A percentile compares a stretch with the other conserved stretches of the same genome.
Conservation (phyloP, 1,139 yeast species). For the Protomyces inouyei region DNA sequence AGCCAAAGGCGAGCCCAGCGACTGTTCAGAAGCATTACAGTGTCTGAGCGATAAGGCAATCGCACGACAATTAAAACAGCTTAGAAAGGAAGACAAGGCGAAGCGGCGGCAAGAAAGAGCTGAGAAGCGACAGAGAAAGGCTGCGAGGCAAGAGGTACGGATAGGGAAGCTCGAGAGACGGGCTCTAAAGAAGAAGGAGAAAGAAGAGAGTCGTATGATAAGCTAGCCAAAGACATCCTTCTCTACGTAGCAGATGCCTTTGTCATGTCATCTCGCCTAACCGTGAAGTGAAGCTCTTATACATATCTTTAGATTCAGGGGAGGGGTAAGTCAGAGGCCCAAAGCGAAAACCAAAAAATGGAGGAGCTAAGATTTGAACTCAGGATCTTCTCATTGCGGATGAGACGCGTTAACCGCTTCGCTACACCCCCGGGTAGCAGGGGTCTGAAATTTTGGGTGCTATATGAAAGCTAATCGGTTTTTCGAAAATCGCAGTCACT, state of each 20-base stretch:
- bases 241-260: no score
- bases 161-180: neutral
- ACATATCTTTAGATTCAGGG: no score
- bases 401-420: conserved; percentile 3
- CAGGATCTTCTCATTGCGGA: conserved; percentile 3
- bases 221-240: no score
- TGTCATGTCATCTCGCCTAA: no score
- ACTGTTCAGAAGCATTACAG: neutral
- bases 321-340: no score
- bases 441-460: no score
- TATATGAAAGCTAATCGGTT: no score
- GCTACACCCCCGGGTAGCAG: neutral
- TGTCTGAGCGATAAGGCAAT: neutral
- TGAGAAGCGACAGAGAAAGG: neutral
- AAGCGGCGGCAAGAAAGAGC: neutral
- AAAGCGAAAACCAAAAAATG: neutral
- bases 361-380: conserved; percentile 2
- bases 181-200: neutral
- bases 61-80: neutral
- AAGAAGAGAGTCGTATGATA: no score
- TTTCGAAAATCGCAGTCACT: no score
- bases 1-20: neutral
- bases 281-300: no score
- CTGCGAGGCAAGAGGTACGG: neutral
- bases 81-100: neutral